Evolutionary conservation across 495 filamentous ascomycete genomes (phyloP).

Genomic region (Talaromyces wortmannii): DNA sequence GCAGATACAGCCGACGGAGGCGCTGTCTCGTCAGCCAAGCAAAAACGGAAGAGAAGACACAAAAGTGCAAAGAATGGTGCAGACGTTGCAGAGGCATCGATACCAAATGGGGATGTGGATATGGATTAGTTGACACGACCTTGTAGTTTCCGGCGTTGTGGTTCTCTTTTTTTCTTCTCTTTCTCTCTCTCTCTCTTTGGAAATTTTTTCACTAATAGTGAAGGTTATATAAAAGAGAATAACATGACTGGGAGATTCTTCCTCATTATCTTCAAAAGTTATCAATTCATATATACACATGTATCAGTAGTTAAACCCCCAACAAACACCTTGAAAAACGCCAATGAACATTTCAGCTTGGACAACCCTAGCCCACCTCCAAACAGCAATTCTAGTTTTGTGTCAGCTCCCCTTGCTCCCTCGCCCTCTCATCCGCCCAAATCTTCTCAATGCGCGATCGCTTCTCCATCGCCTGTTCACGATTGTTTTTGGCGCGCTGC

Average conservation of each 20-base stretch:
- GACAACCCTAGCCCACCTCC: neutral
- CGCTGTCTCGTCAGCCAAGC: constrained; percentile 12
- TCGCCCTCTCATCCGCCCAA: constrained; percentile 60
- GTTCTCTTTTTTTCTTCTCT: no score
- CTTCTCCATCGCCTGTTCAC: constrained; percentile 62
- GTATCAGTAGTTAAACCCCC: neutral
- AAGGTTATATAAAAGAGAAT: neutral
- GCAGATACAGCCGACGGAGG: constrained; percentile 13
- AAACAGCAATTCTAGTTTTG: constrained; percentile 10
- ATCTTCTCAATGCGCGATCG: constrained; percentile 58
- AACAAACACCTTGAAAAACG: neutral
- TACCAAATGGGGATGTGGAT: neutral
- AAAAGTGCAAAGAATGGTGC: constrained; percentile 15
- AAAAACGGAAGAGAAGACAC: constrained; percentile 40
- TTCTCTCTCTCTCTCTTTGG: no score
- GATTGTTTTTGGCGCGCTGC: constrained; percentile 69
- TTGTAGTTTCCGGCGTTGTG: no score
- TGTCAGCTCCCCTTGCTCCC: constrained; percentile 11
- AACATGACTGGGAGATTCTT: neutral
- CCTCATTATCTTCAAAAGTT: neutral
- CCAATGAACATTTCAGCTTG: neutral
- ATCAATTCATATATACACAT: neutral
- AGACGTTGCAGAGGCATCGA: neutral
- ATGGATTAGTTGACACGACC: neutral
- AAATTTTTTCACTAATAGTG: neutral